Evolutionary conservation across 768 basidiomycete species (phyloP).

Genomic region (Xerocomus brunneocitrinus): DNA sequence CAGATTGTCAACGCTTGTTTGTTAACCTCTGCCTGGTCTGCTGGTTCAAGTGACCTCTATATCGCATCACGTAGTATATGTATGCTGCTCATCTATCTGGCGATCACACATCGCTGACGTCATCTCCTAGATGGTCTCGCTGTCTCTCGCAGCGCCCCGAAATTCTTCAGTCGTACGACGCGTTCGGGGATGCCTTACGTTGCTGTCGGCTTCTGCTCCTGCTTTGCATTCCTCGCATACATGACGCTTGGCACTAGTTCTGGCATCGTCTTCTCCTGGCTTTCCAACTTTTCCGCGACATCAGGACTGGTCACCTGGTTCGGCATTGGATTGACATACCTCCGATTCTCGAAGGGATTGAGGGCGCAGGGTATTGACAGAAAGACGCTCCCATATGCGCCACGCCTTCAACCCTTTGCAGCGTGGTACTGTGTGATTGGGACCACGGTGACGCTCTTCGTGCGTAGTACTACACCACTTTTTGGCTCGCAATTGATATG

Average conservation of each 20-base stretch:
- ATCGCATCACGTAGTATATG: constrained; percentile 37
- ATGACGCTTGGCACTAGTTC: constrained; percentile 35
- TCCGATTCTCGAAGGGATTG: constrained; percentile 45
- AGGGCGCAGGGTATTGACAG: constrained; percentile 47
- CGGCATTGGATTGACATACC: constrained; percentile 41
- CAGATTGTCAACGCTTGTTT: constrained; percentile 37
- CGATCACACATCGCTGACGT: background rate
- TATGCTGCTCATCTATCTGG: constrained; percentile 5
- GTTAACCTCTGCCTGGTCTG: constrained; percentile 43
- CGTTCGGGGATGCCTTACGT: constrained; percentile 43
- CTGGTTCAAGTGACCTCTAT: constrained; percentile 39
- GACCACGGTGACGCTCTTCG: constrained; percentile 30
- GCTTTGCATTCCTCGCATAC: constrained; percentile 37
- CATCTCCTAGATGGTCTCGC: constrained; percentile 47
- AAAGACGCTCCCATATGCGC: constrained; percentile 41
- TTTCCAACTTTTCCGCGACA: constrained; percentile 32
- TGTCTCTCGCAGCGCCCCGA: constrained; percentile 50
- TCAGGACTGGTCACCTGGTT: constrained; percentile 43
- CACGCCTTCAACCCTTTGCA: constrained; percentile 38
- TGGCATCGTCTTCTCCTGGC: constrained; percentile 43
- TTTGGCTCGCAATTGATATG: background rate
- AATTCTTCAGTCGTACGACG: constrained; percentile 42
- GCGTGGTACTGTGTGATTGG: constrained; percentile 35
- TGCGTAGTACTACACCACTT: constrained; percentile 18
- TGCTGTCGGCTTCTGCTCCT: constrained; percentile 26